Conservation (phyloP, 768 basidiomycete species). For the Leucocoprinus birnbaumii region DNA sequence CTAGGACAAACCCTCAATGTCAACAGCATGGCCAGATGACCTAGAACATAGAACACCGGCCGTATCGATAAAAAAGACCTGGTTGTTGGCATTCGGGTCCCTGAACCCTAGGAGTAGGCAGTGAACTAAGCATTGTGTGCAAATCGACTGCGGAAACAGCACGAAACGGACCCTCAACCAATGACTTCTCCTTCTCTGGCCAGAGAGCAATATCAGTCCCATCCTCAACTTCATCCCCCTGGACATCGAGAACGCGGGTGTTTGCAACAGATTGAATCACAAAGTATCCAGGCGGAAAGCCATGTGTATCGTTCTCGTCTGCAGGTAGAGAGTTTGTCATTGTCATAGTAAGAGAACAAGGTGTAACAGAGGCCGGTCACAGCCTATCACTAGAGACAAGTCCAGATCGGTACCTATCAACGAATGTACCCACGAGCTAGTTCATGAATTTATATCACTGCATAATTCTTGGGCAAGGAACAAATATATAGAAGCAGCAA, state of each 20-base stretch:
- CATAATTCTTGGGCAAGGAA: too few relatives aligned
- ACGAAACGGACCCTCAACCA: conserved; percentile 69
- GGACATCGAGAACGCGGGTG: conserved; percentile 57
- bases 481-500: too few relatives aligned
- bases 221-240: conserved; percentile 50
- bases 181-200: conserved; percentile 70
- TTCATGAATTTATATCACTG: too few relatives aligned
- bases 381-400: too few relatives aligned
- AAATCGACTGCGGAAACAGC: not conserved
- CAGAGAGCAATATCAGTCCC: conserved; percentile 63
- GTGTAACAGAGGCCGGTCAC: not conserved
- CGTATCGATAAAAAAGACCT: conserved; percentile 86
- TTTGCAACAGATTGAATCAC: conserved; percentile 53
- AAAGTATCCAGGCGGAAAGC: conserved; percentile 62
- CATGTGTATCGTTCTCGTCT: conserved; percentile 17
- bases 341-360: conserved; percentile 14
- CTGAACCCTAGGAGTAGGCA: too few relatives aligned
- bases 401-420: too few relatives aligned
- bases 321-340: not conserved
- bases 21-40: conserved; percentile 78
- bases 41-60: conserved; percentile 76
- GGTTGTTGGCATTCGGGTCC: conserved; percentile 64
- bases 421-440: too few relatives aligned
- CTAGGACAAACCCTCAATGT: conserved; percentile 60
- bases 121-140: too few relatives aligned